phyloP scores from a whole-genome alignment of 225 moss, liverwort and hornwort species.

The Thuidium tamariscinum region DNA sequence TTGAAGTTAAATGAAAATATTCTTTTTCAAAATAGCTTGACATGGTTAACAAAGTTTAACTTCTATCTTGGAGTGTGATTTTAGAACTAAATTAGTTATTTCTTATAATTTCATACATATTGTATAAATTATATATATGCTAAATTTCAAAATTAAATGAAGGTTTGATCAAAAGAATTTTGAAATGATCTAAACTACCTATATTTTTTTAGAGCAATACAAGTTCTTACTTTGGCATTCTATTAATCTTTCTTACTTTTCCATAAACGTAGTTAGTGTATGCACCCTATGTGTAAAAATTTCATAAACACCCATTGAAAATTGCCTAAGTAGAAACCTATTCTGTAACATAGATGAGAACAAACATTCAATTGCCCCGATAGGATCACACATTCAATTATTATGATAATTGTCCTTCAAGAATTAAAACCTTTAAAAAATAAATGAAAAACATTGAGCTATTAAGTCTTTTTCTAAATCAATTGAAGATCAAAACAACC shows the following conservation, averaged over 20 bases:
- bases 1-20: not conserved
- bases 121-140: not conserved
- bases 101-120: not conserved
- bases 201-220: not conserved
- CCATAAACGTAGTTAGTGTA: fast-evolving
- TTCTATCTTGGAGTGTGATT: not conserved
- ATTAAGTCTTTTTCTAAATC: not conserved
- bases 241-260: fast-evolving
- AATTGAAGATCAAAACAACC: not conserved
- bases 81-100: not conserved
- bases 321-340: not conserved
- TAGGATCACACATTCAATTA: not conserved
- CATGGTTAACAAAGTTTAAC: not conserved
- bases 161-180: not conserved
- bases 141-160: not conserved
- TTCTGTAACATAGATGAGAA: too few species aligned
- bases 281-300: not conserved
- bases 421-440: not conserved
- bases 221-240: not conserved
- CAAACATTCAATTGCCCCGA: too few species aligned
- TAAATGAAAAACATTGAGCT: not conserved
- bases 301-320: not conserved
- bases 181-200: fast-evolving
- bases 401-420: not conserved
- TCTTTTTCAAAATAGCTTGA: fast-evolving